phyloP scores from a whole-genome alignment of 1,139 yeast genomes.

The Lodderomyces theae region DNA sequence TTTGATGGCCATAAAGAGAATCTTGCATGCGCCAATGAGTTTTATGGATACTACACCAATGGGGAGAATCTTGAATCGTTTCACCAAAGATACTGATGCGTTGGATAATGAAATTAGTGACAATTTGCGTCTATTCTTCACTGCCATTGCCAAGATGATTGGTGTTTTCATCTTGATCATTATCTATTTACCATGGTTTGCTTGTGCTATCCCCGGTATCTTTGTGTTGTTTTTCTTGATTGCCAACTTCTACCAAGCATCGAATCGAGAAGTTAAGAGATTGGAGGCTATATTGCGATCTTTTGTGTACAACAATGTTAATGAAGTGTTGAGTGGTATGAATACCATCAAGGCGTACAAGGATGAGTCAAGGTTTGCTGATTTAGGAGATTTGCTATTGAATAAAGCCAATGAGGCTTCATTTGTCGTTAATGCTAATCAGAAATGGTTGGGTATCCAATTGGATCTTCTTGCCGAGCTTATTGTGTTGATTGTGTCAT shows the following conservation, averaged over 20 bases:
- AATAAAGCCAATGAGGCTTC: constrained; percentile 73
- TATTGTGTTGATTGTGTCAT: constrained; percentile 45
- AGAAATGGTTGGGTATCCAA: constrained; percentile 74
- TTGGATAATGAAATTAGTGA: constrained; percentile 73
- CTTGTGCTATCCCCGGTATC: constrained; percentile 64
- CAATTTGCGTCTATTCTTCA: constrained; percentile 50
- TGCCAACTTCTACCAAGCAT: constrained; percentile 54
- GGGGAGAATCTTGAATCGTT: constrained; percentile 58
- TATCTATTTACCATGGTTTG: constrained; percentile 71
- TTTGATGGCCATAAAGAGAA: constrained; percentile 35
- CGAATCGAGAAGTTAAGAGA: constrained; percentile 43
- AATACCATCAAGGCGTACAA: constrained; percentile 65
- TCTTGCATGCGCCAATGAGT: constrained; percentile 56
- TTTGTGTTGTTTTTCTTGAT: constrained; percentile 42
- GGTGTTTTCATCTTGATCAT: constrained; percentile 68
- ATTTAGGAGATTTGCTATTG: constrained; percentile 47
- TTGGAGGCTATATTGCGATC: constrained; percentile 38
- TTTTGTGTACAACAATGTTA: constrained; percentile 56
- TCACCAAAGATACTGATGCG: constrained; percentile 81
- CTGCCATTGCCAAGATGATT: constrained; percentile 50
- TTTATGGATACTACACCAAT: constrained; percentile 61
- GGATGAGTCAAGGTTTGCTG: constrained; percentile 47
- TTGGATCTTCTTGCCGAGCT: constrained; percentile 54
- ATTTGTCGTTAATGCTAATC: constrained; percentile 62
- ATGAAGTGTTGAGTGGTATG: constrained; percentile 72